Conservation (phyloP, 139 green algal genomes). For the Ulvella scutata region DNA sequence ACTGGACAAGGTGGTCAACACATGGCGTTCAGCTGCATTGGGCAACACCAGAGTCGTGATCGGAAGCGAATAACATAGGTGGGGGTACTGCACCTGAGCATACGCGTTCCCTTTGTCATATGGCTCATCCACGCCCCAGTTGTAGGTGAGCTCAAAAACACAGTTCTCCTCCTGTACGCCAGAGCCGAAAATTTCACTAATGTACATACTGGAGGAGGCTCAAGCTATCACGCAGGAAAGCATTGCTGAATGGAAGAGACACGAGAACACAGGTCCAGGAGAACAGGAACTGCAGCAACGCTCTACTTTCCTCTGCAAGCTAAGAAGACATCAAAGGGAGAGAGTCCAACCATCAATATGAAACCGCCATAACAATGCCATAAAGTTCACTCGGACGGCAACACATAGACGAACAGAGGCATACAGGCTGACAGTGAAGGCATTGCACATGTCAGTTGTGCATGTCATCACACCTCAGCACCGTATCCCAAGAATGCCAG, state of each 20-base stretch:
- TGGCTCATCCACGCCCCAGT: slow-evolving; percentile 41
- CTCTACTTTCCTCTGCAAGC: no score
- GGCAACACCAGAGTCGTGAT: no score
- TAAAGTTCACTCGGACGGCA: no score
- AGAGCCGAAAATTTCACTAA: not conserved
- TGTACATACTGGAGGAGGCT: not conserved
- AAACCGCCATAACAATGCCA: not conserved
- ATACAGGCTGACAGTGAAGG: not conserved
- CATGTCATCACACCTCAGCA: slow-evolving; percentile 30
- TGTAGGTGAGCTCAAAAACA: slow-evolving; percentile 89
- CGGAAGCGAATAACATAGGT: no score
- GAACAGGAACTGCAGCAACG: no score
- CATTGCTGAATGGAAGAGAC: not conserved
- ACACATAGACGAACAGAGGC: no score
- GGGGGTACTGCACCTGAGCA: slow-evolving; percentile 43
- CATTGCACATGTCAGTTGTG: slow-evolving; percentile 6
- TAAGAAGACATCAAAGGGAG: no score
- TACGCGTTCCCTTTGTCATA: slow-evolving; percentile 72
- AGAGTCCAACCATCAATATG: no score
- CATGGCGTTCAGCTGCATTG: no score
- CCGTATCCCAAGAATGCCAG: slow-evolving; percentile 65
- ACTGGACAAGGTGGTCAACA: no score
- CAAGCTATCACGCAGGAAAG: not conserved
- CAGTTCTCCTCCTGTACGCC: slow-evolving; percentile 12
- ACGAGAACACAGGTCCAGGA: no score